phyloP scores from a whole-genome alignment of 2,329 filamentous ascomycete species.

The Xylariaceae sp. region DNA sequence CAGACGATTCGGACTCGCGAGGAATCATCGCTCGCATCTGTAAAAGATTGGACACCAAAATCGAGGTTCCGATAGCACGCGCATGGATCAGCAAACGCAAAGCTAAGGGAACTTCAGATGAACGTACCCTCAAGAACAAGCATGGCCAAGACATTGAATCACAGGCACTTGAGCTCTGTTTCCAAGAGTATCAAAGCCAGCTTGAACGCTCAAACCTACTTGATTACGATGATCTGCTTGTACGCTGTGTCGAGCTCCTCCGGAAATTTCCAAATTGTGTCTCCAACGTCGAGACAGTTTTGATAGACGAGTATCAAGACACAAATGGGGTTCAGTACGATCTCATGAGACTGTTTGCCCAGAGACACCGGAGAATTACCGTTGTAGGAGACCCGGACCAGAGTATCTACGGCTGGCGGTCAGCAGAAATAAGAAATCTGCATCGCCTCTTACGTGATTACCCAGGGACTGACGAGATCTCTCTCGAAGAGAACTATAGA shows the following conservation, averaged over 20 bases:
- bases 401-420: conserved; percentile 95
- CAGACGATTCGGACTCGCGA: conserved; percentile 76
- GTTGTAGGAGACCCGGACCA: conserved; percentile 97
- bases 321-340: conserved; percentile 95
- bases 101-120: conserved; percentile 48
- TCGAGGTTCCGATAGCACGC: conserved; percentile 70
- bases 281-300: conserved; percentile 81
- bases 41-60: conserved; percentile 65
- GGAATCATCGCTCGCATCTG: conserved; percentile 80
- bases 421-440: conserved; percentile 87
- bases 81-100: conserved; percentile 73
- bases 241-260: conserved; percentile 79
- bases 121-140: conserved; percentile 42
- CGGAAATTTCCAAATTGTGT: conserved; percentile 73
- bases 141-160: conserved; percentile 39
- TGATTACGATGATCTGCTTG: conserved; percentile 90
- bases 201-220: conserved; percentile 75
- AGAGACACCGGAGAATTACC: conserved; percentile 72
- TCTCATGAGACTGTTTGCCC: conserved; percentile 83
- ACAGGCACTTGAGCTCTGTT: conserved; percentile 65
- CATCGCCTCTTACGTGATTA: conserved; percentile 74
- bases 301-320: conserved; percentile 98
- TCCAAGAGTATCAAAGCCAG: conserved; percentile 73
- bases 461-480: conserved; percentile 74
- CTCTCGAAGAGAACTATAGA: conserved; percentile 91